phyloP scores from a whole-genome alignment of 305 asterid genomes.

The Fraxinus latifolia region DNA sequence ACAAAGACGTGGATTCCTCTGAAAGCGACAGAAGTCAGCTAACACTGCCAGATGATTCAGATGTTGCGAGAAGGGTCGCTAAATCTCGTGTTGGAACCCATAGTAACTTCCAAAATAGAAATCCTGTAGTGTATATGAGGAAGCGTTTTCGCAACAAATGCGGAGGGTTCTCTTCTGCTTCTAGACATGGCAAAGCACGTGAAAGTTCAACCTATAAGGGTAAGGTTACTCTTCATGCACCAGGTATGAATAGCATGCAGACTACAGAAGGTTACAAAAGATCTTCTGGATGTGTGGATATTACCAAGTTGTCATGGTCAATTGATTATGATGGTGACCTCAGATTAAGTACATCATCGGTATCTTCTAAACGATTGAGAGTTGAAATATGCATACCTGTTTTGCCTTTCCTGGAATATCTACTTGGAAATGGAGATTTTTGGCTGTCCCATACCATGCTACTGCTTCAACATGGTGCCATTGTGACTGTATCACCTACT shows the following conservation, averaged over 20 bases:
- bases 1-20: slow-evolving; percentile 33
- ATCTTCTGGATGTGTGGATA: slow-evolving; percentile 24
- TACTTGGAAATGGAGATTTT: slow-evolving; percentile 32
- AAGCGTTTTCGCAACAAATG: slow-evolving; percentile 48
- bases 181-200: slow-evolving; percentile 39
- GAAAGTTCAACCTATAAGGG: slow-evolving; percentile 28
- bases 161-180: slow-evolving; percentile 29
- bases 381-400: slow-evolving; percentile 43
- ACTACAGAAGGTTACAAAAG: slow-evolving; percentile 21
- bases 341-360: slow-evolving; percentile 31
- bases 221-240: slow-evolving; percentile 23
- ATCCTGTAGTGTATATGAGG: slow-evolving; percentile 65
- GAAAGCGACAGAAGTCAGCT: slow-evolving; percentile 28
- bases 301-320: slow-evolving; percentile 37
- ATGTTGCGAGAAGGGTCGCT: slow-evolving; percentile 32
- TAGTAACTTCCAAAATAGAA: slow-evolving; percentile 35
- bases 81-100: slow-evolving; percentile 37
- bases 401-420: slow-evolving; percentile 34
- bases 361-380: slow-evolving; percentile 42
- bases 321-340: slow-evolving; percentile 45
- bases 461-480: slow-evolving; percentile 60
- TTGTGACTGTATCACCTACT: slow-evolving; percentile 65
- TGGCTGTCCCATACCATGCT: slow-evolving; percentile 48
- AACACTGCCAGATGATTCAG: slow-evolving; percentile 35
- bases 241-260: slow-evolving; percentile 26